Evolutionary conservation across 768 basidiomycete genomes (phyloP), one percentile per base, ranked within the genome.

Genomic region (Termitomyces sp.): DNA sequence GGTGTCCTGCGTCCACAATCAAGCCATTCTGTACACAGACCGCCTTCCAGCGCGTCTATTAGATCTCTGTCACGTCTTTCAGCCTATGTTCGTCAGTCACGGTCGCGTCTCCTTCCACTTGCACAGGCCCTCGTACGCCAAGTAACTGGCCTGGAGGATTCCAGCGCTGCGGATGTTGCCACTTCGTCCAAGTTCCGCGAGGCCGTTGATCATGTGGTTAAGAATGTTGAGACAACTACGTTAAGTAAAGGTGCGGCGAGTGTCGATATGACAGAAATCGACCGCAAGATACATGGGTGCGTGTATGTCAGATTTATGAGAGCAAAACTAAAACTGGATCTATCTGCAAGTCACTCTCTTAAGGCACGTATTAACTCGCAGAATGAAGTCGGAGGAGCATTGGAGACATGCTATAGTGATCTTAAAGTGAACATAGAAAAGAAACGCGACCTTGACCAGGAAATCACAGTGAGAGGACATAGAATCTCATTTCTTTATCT

Each of bases 341-440:
- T 14, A 45, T 46, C 30, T 43, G 32, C 59, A 50, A 88, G 88
- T 15, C 79, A 76, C 64, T 72, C 77, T 19, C 71, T 86, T 64
- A 91, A 91, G 66, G 87, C 87, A 14, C 81, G 81, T 38, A 78
- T 93, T 53, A 82, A 85, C 57, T 82, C 82, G 12, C 74, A 79
- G 47, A 84, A 91, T 62, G 65, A 61, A 14, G 73, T 88, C 3
- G 85, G 82, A 14, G 73, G 78, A 28, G 88, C 87, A 0, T 65
- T 92, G 14, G 71, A 82, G 53, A 69, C 70, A n/a, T 74, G 79
- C 0, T 84, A 82, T 58, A 56, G 62, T 32, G 73, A 70, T 51
- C 71, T 90, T 19, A 85, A 82, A 62, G 58, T 65, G n/a, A 75
- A 77, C 30, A 70, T 80, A 5, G 70, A 71, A 35, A 69, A 76